These are phyloP conservation scores for Plectranthus barbatus DNA, from an alignment of 257 asterid genomes.

Conservation along the genomic window DNA sequence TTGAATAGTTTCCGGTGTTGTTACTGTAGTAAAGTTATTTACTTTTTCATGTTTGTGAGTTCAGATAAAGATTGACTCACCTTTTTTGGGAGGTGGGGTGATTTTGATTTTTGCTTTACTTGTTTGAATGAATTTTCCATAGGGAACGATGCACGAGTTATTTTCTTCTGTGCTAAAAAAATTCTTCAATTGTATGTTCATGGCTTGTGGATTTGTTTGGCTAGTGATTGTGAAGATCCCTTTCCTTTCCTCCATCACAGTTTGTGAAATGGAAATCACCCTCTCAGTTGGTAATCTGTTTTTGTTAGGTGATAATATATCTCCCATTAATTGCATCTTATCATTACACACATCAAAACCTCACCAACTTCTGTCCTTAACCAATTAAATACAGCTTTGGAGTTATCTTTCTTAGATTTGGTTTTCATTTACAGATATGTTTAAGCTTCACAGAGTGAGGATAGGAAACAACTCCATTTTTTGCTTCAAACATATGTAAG, in stretches of 20 bases:
- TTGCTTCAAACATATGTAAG: background rate
- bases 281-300: slow-evolving; percentile 26
- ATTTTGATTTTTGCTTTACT: no score
- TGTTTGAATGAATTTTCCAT: background rate
- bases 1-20: background rate
- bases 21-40: slow-evolving; percentile 22
- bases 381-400: slow-evolving; percentile 5
- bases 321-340: slow-evolving; percentile 9
- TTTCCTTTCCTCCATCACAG: background rate
- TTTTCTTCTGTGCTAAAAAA: background rate
- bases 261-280: background rate
- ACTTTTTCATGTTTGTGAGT: slow-evolving; percentile 11
- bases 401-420: background rate
- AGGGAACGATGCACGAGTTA: background rate
- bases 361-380: slow-evolving; percentile 18
- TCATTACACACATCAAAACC: background rate
- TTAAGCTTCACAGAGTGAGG: slow-evolving; percentile 1
- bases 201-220: background rate
- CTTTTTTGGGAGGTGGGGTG: slow-evolving; percentile 4
- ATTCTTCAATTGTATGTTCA: background rate
- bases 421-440: background rate
- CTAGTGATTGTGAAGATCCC: background rate
- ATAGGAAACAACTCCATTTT: background rate
- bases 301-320: slow-evolving; percentile 24
- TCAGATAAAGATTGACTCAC: slow-evolving; percentile 4